Percentiles rank a stretch among this genome's conserved stretches.
phyloP scores from a whole-genome alignment of 306 rosid genomes.

The Malus orientalis region DNA sequence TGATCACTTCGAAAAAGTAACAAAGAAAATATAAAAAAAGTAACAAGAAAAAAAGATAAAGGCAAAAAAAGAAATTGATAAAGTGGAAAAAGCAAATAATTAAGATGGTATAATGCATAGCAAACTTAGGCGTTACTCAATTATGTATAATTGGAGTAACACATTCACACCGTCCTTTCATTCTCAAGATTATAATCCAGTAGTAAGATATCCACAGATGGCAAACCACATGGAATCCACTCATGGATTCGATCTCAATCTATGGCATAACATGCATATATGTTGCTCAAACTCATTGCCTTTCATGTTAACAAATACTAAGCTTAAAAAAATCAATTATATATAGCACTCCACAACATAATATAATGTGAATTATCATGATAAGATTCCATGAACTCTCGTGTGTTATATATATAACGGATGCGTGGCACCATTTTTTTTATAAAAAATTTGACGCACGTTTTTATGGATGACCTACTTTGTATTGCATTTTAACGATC shows the following conservation, averaged over 20 bases:
- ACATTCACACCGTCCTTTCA: not conserved
- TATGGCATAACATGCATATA: not conserved
- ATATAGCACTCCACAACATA: not conserved
- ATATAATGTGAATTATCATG: not conserved
- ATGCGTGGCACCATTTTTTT: too few relatives aligned
- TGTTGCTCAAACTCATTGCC: not conserved
- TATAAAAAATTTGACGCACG: too few relatives aligned
- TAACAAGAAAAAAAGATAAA: not conserved
- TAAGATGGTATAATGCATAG: not conserved
- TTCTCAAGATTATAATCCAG: not conserved
- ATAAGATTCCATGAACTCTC: too few relatives aligned
- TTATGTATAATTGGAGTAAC: not conserved
- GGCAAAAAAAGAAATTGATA: not conserved
- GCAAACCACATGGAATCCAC: not conserved
- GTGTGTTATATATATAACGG: too few relatives aligned
- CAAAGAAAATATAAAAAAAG: not conserved
- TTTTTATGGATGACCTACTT: too few relatives aligned
- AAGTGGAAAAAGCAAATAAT: not conserved
- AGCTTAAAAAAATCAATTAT: not conserved
- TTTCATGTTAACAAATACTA: not conserved
- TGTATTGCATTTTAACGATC: too few relatives aligned
- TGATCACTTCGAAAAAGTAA: not conserved
- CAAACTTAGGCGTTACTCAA: constrained; percentile 4
- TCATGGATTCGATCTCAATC: not conserved
- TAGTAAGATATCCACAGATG: not conserved